Percentiles rank a stretch among this genome's conserved stretches.
These are phyloP conservation scores for Corynascus novoguineensis DNA, from an alignment of 495 filamentous ascomycete genomes.

Conservation along the genomic window DNA sequence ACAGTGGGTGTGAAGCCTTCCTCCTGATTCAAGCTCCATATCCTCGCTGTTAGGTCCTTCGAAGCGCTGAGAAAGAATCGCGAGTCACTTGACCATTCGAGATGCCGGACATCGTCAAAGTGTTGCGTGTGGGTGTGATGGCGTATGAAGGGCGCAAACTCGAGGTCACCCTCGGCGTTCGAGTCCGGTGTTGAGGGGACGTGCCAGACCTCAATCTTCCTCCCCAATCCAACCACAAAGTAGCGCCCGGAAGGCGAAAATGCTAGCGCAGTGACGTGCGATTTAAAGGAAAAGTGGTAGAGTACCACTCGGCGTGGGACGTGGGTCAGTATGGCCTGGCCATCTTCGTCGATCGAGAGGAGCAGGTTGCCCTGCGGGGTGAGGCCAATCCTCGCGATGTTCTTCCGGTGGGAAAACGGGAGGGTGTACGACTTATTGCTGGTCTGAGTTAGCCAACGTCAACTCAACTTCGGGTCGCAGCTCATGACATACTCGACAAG, in stretches of 20 bases:
- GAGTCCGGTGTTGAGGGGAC: constrained; percentile 81
- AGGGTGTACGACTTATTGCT: constrained; percentile 96
- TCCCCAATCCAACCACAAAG: constrained; percentile 79
- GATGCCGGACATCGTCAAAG: constrained; percentile 74
- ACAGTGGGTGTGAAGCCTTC: constrained; percentile 85
- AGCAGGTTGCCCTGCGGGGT: constrained; percentile 85
- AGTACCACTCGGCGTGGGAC: constrained; percentile 77
- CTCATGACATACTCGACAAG: constrained; percentile 66
- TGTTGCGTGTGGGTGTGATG: constrained; percentile 83
- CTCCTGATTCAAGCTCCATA: constrained; percentile 89
- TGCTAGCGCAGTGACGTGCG: constrained; percentile 71
- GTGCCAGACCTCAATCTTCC: constrained; percentile 90
- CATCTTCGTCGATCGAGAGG: constrained; percentile 89
- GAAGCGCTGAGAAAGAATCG: constrained; percentile 87
- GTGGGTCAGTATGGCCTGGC: constrained; percentile 85
- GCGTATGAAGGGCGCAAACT: constrained; percentile 89
- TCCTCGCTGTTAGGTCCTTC: constrained; percentile 84
- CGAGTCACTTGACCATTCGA: constrained; percentile 94
- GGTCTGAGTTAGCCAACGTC: constrained; percentile 23
- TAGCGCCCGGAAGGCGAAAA: constrained; percentile 89
- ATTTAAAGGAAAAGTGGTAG: constrained; percentile 90
- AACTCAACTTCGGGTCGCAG: not conserved
- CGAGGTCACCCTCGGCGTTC: constrained; percentile 71
- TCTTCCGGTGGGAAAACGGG: constrained; percentile 88
- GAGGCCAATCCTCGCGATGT: constrained; percentile 81